Conservation (phyloP, 1,284 basidiomycete species). For the Mycena sp. region DNA sequence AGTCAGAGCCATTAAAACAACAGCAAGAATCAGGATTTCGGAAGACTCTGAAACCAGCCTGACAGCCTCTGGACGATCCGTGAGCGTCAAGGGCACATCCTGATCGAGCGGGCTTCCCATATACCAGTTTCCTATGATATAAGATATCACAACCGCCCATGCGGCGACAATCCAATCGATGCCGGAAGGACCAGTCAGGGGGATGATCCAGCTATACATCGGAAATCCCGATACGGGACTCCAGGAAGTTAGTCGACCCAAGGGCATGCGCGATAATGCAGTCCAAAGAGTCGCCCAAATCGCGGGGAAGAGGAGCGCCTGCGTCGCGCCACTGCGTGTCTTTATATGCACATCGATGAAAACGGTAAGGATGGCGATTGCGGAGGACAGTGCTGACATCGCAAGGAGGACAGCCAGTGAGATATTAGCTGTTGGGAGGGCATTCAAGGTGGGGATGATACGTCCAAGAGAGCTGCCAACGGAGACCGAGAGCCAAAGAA, state of each 20-base stretch:
- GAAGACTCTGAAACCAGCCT: slow-evolving; percentile 18
- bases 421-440: slow-evolving; percentile 60
- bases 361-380: slow-evolving; percentile 51
- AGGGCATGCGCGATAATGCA: slow-evolving; percentile 61
- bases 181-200: slow-evolving; percentile 62
- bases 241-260: slow-evolving; percentile 78
- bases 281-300: slow-evolving; percentile 73
- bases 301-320: slow-evolving; percentile 68
- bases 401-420: slow-evolving; percentile 57
- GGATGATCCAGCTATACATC: slow-evolving; percentile 70
- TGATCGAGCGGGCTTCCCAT: slow-evolving; percentile 51
- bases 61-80: slow-evolving; percentile 24
- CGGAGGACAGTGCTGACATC: slow-evolving; percentile 55
- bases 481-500: slow-evolving; percentile 55
- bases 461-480: slow-evolving; percentile 58
- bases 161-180: slow-evolving; percentile 76
- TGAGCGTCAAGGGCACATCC: slow-evolving; percentile 26
- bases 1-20: slow-evolving; percentile 56
- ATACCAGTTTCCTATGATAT: slow-evolving; percentile 61
- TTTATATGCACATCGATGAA: slow-evolving; percentile 50
- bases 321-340: slow-evolving; percentile 50
- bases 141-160: slow-evolving; percentile 74
- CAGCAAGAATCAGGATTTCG: slow-evolving; percentile 47
- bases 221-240: slow-evolving; percentile 61
- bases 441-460: slow-evolving; percentile 58